Evolutionary conservation across 108 stramenopile species (phyloP).

Genomic region (Skeletonema grethae): DNA sequence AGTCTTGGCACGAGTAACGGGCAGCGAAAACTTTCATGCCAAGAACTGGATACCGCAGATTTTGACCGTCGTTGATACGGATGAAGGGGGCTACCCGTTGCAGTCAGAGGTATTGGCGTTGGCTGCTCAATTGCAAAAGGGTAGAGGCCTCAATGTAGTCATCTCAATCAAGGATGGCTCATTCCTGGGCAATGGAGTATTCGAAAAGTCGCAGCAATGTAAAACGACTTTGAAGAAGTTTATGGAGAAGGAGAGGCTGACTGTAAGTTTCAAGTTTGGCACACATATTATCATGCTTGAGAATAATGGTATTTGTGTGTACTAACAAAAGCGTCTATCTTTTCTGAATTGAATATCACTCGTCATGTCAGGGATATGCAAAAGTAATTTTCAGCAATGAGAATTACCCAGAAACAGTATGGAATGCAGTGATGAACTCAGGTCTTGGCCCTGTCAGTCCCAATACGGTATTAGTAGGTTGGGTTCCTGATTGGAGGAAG

Average conservation of each 20-base stretch:
- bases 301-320: no score
- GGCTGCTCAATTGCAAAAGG: conserved; percentile 72
- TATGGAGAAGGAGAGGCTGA: conserved; percentile 11
- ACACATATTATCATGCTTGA: no score
- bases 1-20: conserved; percentile 1
- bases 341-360: no score
- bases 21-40: conserved; percentile 49
- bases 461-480: conserved; percentile 70
- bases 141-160: conserved; percentile 66
- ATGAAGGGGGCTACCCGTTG: conserved; percentile 50
- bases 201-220: conserved; percentile 19
- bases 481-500: conserved; percentile 16
- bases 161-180: conserved; percentile 45
- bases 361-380: conserved; percentile 46
- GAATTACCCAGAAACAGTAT: conserved; percentile 40
- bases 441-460: conserved; percentile 78
- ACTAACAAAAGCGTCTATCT: no score
- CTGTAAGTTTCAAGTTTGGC: not conserved
- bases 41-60: conserved; percentile 87
- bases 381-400: conserved; percentile 42
- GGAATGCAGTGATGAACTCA: conserved; percentile 56
- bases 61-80: conserved; percentile 64
- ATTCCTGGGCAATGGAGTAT: conserved; percentile 28
- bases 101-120: conserved; percentile 57
- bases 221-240: conserved; percentile 14